Conservation (phyloP, 306 rosid species). For the Urtica urens region DNA sequence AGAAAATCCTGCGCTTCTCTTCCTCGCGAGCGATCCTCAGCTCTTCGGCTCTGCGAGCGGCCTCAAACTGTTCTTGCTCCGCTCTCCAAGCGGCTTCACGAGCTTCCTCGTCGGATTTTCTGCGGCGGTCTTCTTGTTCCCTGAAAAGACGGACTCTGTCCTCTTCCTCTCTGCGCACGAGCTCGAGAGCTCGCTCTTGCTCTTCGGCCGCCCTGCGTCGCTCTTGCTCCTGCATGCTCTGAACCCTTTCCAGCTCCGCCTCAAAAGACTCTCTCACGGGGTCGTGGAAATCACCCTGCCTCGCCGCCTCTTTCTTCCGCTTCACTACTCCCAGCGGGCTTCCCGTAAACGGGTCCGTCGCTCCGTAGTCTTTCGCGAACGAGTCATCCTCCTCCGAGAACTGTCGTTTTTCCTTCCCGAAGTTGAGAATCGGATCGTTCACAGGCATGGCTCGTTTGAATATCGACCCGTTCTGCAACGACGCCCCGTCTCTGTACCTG, state of each 20-base stretch:
- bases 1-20: constrained; percentile 52
- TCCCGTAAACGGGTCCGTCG: constrained; percentile 48
- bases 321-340: constrained; percentile 67
- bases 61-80: constrained; percentile 69
- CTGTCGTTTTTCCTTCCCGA: constrained; percentile 65
- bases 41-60: constrained; percentile 72
- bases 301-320: constrained; percentile 72
- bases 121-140: constrained; percentile 82
- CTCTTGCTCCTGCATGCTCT: constrained; percentile 91
- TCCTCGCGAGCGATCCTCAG: constrained; percentile 69
- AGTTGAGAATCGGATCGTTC: constrained; percentile 69
- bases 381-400: constrained; percentile 55
- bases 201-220: constrained; percentile 66
- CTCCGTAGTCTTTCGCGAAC: constrained; percentile 53
- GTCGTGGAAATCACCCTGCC: constrained; percentile 79
- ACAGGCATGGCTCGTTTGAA: constrained; percentile 50
- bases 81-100: constrained; percentile 94
- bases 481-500: constrained; percentile 44
- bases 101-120: constrained; percentile 80
- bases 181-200: constrained; percentile 72
- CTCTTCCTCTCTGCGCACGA: constrained; percentile 85
- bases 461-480: constrained; percentile 30
- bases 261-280: constrained; percentile 92
- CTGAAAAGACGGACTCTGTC: constrained; percentile 51
- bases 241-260: constrained; percentile 99